Evolutionary conservation across 495 filamentous ascomycete genomes (phyloP), one percentile per base, ranked within the genome.

Genomic region (Annulohypoxylon stygium): DNA sequence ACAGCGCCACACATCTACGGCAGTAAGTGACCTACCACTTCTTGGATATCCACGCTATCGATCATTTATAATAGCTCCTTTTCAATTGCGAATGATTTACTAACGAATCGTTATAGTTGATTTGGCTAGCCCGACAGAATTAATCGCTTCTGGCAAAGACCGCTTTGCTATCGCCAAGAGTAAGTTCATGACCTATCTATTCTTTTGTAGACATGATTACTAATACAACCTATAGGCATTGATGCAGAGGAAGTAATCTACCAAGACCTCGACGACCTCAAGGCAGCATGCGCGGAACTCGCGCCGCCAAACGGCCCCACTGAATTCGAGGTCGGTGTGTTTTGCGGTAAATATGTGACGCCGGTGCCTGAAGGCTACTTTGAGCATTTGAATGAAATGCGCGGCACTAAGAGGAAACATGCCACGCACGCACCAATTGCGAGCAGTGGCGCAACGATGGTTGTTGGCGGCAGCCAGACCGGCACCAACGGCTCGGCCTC

Each of bases 171-270:
- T 59, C 67, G 41, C 41, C 48, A 51, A 65, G 53, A 67, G 57
- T 71, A 63, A 63, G 69, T 71, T 2, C n/a, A 36, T 0, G 4
- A 25, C 8, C 2, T 11, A 53, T 14, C 3, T 26, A 14, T 26
- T 30, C 8, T 50, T 26, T n/a, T 8, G 6, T 2, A 7, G 0
- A 11, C 9, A 50, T 6, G 25, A 34, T 76, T 55, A 59, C 75
- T 82, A 57, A 84, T 55, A 54, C n/a, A 48, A 18, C 8, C 45
- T 69, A 83, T 81, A 58, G 88, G 92, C 76, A 97, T 98, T 75
- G 93, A 92, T 62, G 94, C 95, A n/a, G 94, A 98, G 75, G 90
- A 89, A 33, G 91, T 98, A 33, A 92, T 99, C 68, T 98, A 93
- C 81, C 94, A 97, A 78, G 90, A 90, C 47, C 85, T 98, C n/a